Conservation (phyloP, 352 stramenopile species). For the Phytophthora vignae region DNA sequence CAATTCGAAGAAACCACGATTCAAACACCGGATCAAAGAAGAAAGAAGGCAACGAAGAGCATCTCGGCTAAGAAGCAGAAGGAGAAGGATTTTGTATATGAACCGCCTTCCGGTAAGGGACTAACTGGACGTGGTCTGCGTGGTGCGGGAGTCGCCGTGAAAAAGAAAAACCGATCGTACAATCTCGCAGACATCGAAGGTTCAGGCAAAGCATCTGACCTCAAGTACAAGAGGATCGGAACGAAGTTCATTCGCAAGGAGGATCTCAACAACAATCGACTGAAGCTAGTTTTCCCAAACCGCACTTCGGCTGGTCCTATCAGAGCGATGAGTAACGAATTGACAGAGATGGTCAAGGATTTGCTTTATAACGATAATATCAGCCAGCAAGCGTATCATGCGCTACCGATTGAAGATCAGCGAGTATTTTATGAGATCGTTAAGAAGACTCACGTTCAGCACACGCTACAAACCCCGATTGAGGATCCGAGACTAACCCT, state of each 20-base stretch:
- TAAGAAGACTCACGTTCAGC: background rate
- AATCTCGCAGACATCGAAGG: background rate
- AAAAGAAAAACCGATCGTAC: background rate
- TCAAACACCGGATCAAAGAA: no score
- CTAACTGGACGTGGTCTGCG: no score
- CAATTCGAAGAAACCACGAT: no score
- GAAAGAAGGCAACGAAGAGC: no score
- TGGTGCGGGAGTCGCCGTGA: no score
- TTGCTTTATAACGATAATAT: background rate
- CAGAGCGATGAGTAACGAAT: background rate
- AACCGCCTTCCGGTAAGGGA: no score
- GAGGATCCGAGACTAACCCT: background rate
- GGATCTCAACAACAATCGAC: background rate
- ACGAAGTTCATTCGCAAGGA: background rate
- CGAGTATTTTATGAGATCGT: background rate
- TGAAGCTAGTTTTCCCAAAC: background rate
- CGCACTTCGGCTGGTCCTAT: background rate
- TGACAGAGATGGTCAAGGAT: background rate
- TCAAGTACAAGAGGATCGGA: background rate
- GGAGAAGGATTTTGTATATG: no score
- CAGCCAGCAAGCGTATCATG: background rate
- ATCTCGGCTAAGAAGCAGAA: no score
- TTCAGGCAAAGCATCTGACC: background rate
- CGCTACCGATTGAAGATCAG: background rate
- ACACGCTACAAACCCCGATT: background rate